Percentiles rank a stretch among this genome's conserved stretches.
These are phyloP conservation scores for Butyriboletus appendiculatus DNA, from an alignment of 1,284 basidiomycete species.

Conservation along the genomic window DNA sequence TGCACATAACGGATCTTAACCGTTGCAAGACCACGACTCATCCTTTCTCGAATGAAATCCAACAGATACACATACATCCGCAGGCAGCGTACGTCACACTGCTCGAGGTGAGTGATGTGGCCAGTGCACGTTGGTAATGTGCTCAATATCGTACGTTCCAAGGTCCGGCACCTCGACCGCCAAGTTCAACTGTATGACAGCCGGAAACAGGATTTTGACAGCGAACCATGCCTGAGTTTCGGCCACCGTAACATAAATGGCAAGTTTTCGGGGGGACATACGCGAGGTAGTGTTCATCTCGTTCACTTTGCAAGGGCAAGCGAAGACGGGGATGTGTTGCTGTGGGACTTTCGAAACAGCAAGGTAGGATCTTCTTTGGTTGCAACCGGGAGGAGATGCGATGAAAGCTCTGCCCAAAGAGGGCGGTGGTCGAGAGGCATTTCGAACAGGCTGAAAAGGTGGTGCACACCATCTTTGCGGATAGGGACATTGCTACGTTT, in stretches of 20 bases:
- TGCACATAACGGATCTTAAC: slow-evolving; percentile 38
- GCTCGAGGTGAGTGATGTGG: slow-evolving; percentile 44
- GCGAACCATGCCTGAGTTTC: slow-evolving; percentile 46
- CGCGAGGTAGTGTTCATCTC: slow-evolving; percentile 36
- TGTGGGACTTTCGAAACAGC: slow-evolving; percentile 53
- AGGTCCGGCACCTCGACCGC: slow-evolving; percentile 50
- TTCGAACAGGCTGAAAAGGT: slow-evolving; percentile 38
- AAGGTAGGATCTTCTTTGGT: slow-evolving; percentile 37
- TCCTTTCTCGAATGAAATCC: slow-evolving; percentile 41
- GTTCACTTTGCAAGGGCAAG: slow-evolving; percentile 48
- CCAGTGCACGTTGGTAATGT: slow-evolving; percentile 12
- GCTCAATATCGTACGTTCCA: slow-evolving; percentile 12
- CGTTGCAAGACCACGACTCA: slow-evolving; percentile 27
- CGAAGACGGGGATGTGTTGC: slow-evolving; percentile 43
- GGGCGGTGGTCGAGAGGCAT: slow-evolving; percentile 34
- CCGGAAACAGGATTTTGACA: slow-evolving; percentile 39
- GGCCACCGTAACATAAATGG: slow-evolving; percentile 38
- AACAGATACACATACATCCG: slow-evolving; percentile 49
- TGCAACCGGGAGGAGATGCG: slow-evolving; percentile 11
- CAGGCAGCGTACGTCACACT: slow-evolving; percentile 43
- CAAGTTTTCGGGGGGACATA: slow-evolving; percentile 23
- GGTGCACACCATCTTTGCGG: slow-evolving; percentile 45
- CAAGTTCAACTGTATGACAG: slow-evolving; percentile 52
- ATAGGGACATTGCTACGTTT: slow-evolving; percentile 43
- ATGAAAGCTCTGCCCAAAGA: slow-evolving; percentile 35